These are phyloP conservation scores for Castanospermum australe DNA, from an alignment of 306 rosid species.

Conservation along the genomic window DNA sequence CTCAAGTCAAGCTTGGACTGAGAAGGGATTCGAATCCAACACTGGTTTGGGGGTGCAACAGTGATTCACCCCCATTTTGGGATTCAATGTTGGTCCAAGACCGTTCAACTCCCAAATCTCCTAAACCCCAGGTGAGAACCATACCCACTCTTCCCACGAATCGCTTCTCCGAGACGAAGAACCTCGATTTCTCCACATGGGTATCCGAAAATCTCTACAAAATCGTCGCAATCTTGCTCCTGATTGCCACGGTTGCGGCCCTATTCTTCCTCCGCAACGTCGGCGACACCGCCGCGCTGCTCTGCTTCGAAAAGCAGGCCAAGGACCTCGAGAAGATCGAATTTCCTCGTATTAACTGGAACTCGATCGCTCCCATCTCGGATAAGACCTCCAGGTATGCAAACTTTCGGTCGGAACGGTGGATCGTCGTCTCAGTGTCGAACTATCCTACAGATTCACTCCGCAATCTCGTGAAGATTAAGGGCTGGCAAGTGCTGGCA, in stretches of 20 bases:
- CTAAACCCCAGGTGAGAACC: constrained; percentile 51
- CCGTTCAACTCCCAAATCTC: constrained; percentile 60
- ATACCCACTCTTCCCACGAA: constrained; percentile 39
- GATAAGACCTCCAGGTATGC: constrained; percentile 64
- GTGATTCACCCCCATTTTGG: background rate
- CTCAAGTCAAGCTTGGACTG: constrained; percentile 36
- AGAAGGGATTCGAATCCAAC: background rate
- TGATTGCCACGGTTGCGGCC: constrained; percentile 66
- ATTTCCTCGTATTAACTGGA: constrained; percentile 67
- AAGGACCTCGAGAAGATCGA: constrained; percentile 68
- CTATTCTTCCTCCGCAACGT: constrained; percentile 79
- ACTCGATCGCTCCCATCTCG: constrained; percentile 42
- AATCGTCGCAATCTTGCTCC: constrained; percentile 50
- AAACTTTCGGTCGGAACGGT: constrained; percentile 66
- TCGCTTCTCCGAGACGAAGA: constrained; percentile 54
- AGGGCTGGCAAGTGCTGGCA: constrained; percentile 95
- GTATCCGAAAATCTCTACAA: constrained; percentile 63
- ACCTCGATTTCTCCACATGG: constrained; percentile 85
- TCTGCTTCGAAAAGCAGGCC: constrained; percentile 73
- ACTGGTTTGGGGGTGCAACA: background rate
- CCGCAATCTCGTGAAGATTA: constrained; percentile 59
- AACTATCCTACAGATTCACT: constrained; percentile 75
- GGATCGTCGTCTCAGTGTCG: constrained; percentile 89
- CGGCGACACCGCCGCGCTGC: constrained; percentile 85
- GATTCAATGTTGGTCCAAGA: constrained; percentile 90